Base-by-base conservation (phyloP, 2,329 filamentous ascomycete genomes). In the Fusarium mundagurra region DNA sequence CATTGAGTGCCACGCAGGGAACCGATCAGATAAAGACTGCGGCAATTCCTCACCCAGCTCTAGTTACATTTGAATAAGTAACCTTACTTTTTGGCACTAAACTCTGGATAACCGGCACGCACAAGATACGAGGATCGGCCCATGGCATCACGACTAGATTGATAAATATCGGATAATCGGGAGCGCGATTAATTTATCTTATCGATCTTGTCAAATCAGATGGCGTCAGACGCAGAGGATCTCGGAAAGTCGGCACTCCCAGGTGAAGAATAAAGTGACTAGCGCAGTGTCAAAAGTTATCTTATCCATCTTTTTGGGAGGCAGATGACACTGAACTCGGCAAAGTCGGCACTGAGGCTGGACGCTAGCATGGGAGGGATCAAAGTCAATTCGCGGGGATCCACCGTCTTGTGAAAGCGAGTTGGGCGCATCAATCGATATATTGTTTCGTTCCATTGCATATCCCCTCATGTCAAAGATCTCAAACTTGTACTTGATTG, bases 191-290 rank as follows among this genome's bases (percentile, higher is more conserved):
- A 33, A 34, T 50, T 50, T 50, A 59, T 59, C 55, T 59, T 59
- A 59, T 59, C 55, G 31, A 59, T 59, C 55, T 59, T 36, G 55
- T 50, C 55, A 59, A 59, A 59, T 59, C 55, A 59, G 31, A 29
- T 59, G 55, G n/a, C 18, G 24, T 48, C 41, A 36, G 18, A 43
- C 22, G 13, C 48, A 34, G 22, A 12, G 17, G 7, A 22, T 48
- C n/a, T 39, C 34, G 51, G 51, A 29, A 55, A 55, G 51, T 55
- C 51, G 51, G 51, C 51, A 54, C 51, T 17, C n/a, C 6, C 16
- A n/a, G 3, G 8, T 9, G 36, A 11, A 33, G 33, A 33, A 17
- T 36, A 29, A 14, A 36, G 50, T 17, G 33, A 38, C 29, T 54
- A 54, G 51, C 51, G 51, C 4, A 1, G 8, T 29, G 24, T n/a